A percentile compares a stretch with the other conserved stretches of the same genome.
phyloP scores from a whole-genome alignment of 139 green algal genomes.

The Coelastrella sp. region DNA sequence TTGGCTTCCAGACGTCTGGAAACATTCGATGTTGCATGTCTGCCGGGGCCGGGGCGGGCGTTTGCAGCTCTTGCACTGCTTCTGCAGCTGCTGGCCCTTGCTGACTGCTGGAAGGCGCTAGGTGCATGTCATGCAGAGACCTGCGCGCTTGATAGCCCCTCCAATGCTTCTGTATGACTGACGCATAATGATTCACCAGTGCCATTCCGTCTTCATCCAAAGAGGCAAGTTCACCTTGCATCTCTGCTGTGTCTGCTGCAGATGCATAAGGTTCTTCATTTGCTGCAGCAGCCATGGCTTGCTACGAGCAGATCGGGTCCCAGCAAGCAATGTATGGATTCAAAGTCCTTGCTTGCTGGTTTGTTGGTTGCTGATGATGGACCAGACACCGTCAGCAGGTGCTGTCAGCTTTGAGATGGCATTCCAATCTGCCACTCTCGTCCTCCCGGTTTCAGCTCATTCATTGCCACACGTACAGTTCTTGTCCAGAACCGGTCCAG shows the following conservation, averaged over 20 bases:
- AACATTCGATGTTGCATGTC: not conserved
- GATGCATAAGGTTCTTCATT: not conserved
- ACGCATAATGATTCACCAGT: conserved; percentile 19
- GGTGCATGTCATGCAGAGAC: not conserved
- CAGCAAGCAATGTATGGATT: no score
- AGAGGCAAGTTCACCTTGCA: not conserved
- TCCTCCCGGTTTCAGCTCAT: not conserved
- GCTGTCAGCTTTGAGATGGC: no score
- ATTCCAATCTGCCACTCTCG: no score
- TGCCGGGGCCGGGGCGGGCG: not conserved
- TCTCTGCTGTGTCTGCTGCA: not conserved
- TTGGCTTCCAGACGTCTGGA: not conserved
- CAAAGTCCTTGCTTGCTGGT: no score
- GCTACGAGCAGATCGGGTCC: not conserved
- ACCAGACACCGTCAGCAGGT: no score
- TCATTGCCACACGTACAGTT: not conserved
- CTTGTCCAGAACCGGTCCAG: not conserved
- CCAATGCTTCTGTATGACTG: conserved; percentile 45
- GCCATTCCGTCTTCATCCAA: not conserved
- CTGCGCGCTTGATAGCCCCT: conserved; percentile 19
- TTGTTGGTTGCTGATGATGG: no score
- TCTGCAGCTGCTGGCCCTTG: not conserved
- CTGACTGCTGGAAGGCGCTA: not conserved
- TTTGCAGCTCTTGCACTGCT: not conserved
- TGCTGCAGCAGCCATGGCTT: not conserved